Evolutionary conservation across 208 protist species (phyloP), one percentile per base, ranked within the genome.

Genomic region (Giardia muris): DNA sequence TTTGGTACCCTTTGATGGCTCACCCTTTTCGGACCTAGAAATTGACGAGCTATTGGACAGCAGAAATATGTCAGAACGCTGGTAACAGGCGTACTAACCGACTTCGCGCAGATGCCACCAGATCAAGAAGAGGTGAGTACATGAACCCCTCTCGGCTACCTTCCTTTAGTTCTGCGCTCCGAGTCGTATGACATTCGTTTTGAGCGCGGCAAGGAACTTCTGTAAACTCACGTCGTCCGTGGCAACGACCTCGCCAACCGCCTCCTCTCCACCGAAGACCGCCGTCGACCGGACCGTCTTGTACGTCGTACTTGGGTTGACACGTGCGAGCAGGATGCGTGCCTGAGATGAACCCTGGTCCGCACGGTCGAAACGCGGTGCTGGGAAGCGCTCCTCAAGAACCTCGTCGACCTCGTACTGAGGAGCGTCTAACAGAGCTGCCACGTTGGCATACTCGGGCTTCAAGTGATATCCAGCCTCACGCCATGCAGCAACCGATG

Each of bases 371-470:
- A 67, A 90, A 4, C 87, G n/a, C 45, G 87, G 87, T 10, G 10
- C 19, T 47, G 87, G 87, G 45, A 90, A 90, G n/a, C 87, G n/a
- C 1, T 47, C 2, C 2, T 47, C n/a, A 39, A 90, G 44, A 43
- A 90, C 48, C 19, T 90, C 43, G 0, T 90, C 87, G 2, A 2
- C 1, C 2, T 90, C 87, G 1, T 2, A 2, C 2, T 90, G 46
- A 44, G 44, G 44, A 4, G 87, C n/a, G 43, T 90, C 44, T 90
- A 90, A 47, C n/a, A 90, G 87, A 2, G 2, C 45, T 2, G n/a
- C 45, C n/a, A 90, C 87, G 43, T 90, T 90, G n/a, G 87, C 87
- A 90, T 90, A 90, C 48, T 90, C 87, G 19, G 87, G 87, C 45
- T 90, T 90, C 2, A 90, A n/a, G 48, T 90, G 87, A 47, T 90